Conservation (phyloP, 106 monocot genomes). For the Narthecium ossifragum region DNA sequence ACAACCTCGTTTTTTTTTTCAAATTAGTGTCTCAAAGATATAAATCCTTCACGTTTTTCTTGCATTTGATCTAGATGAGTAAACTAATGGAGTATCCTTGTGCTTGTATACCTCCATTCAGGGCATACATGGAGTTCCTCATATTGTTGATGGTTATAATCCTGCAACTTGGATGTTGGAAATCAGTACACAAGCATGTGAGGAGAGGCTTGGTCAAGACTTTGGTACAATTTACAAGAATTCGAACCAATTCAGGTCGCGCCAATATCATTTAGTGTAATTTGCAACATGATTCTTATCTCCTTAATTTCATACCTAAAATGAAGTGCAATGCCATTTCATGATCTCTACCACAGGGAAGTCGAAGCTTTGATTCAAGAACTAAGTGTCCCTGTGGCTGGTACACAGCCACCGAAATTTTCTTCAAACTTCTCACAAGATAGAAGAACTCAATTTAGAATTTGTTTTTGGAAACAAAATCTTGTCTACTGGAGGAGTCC, state of each 20-base stretch:
- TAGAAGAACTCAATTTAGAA: constrained; percentile 28
- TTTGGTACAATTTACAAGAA: constrained; percentile 44
- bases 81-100: background rate
- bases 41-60: no score
- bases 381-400: constrained; percentile 27
- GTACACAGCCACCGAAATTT: constrained; percentile 39
- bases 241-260: constrained; percentile 44
- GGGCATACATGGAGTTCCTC: constrained; percentile 36
- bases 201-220: constrained; percentile 40
- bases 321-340: background rate
- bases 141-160: constrained; percentile 40
- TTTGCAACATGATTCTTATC: no score
- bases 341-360: constrained; percentile 16
- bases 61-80: no score
- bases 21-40: no score
- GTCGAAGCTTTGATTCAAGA: constrained; percentile 38
- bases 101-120: constrained; percentile 5
- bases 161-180: constrained; percentile 77
- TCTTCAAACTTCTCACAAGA: constrained; percentile 35
- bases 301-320: no score
- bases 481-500: constrained; percentile 55
- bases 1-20: no score
- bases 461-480: constrained; percentile 37
- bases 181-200: constrained; percentile 43
- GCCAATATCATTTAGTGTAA: no score